Percentiles rank a stretch among this genome's conserved stretches.
Conservation (phyloP, 805 yeast species). For the Sugiyamaella floridensis region DNA sequence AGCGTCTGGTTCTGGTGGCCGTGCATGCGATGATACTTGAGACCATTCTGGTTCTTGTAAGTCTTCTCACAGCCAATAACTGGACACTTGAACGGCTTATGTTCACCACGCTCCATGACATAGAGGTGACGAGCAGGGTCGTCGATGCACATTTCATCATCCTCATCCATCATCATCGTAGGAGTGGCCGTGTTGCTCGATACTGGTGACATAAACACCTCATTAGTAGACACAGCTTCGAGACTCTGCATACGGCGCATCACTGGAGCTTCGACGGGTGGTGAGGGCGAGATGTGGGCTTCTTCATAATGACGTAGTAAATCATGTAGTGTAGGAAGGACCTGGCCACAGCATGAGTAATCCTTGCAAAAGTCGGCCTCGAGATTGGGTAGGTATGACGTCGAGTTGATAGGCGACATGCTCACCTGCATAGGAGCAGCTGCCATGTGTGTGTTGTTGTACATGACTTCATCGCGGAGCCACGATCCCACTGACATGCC, state of each 20-base stretch:
- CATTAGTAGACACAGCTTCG: conserved; percentile 90
- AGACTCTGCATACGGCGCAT: conserved; percentile 44
- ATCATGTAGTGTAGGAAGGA: conserved; percentile 89
- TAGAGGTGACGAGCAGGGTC: conserved; percentile 94
- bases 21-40: conserved; percentile 89
- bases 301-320: conserved; percentile 92
- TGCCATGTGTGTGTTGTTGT: conserved; percentile 19
- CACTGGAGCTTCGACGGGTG: conserved; percentile 35
- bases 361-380: conserved; percentile 97
- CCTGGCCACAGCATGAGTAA: conserved; percentile 91
- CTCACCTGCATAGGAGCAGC: conserved; percentile 37
- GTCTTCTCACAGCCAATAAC: conserved; percentile 97
- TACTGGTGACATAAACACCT: conserved; percentile 60
- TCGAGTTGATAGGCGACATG: conserved; percentile 58
- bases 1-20: conserved; percentile 96
- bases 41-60: conserved; percentile 94
- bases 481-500: conserved; percentile 91
- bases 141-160: conserved; percentile 78
- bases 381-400: conserved; percentile 81
- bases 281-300: conserved; percentile 69
- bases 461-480: conserved; percentile 73
- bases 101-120: conserved; percentile 85
- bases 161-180: conserved; percentile 36
- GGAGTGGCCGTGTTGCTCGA: conserved; percentile 27
- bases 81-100: conserved; percentile 94